Percentiles rank a stretch among this genome's conserved stretches.
phyloP scores from a whole-genome alignment of 2,329 filamentous ascomycete species.

The Aspergillus hortae region DNA sequence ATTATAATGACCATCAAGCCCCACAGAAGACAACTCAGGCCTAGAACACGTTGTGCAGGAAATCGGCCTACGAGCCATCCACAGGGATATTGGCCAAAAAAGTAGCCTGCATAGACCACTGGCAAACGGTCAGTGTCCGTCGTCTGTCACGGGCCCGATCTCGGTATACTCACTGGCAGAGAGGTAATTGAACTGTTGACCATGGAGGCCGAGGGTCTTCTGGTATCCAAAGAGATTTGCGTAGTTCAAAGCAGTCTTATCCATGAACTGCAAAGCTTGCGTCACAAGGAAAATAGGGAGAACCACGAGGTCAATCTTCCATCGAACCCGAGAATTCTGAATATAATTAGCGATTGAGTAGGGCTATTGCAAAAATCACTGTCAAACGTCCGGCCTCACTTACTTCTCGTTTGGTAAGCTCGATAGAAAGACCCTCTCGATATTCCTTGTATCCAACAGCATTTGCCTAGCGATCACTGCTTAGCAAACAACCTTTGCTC shows the following conservation, averaged over 20 bases:
- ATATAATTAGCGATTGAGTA: too few species aligned
- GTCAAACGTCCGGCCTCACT: background rate
- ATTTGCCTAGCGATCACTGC: background rate
- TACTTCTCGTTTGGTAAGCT: background rate
- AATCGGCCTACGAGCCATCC: conserved; percentile 12
- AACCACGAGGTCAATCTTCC: conserved; percentile 9
- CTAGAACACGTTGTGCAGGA: conserved; percentile 11
- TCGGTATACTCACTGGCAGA: conserved; percentile 7
- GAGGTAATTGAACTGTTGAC: conserved; percentile 3
- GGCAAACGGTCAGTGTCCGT: background rate
- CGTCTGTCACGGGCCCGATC: background rate
- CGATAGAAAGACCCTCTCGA: background rate
- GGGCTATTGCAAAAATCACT: too few species aligned
- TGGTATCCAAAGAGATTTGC: conserved; percentile 12
- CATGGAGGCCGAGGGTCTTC: conserved; percentile 6
- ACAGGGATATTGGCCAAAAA: conserved; percentile 13
- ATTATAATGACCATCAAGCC: conserved; percentile 11
- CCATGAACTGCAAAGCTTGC: conserved; percentile 11
- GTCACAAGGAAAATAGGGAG: conserved; percentile 12
- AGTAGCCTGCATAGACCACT: conserved; percentile 14
- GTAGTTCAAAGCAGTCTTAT: conserved; percentile 12
- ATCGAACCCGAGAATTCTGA: conserved; percentile 1
- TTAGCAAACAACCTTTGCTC: background rate
- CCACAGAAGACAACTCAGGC: conserved; percentile 9
- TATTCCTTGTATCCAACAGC: background rate